A percentile compares a stretch with the other conserved stretches of the same genome.
phyloP scores from a whole-genome alignment of 148 eudicot species.

The Beta vulgaris region DNA sequence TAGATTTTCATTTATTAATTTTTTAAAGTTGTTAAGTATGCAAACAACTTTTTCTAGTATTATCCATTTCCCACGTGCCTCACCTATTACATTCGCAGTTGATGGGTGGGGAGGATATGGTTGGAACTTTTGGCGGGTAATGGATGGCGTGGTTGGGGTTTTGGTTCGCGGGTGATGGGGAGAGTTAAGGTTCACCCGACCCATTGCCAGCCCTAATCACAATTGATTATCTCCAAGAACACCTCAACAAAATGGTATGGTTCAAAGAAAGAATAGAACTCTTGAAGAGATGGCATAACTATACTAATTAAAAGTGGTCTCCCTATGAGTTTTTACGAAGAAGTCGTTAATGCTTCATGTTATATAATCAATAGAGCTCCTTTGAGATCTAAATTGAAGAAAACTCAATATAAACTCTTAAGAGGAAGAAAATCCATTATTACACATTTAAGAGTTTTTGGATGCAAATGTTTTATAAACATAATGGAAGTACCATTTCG shows the following conservation, averaged over 20 bases:
- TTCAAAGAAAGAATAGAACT: background rate
- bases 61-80: no score
- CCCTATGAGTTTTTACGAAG: background rate
- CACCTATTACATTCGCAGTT: no score
- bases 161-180: no score
- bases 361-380: background rate
- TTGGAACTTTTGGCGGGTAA: no score
- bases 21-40: no score
- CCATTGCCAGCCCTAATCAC: no score
- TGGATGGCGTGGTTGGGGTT: no score
- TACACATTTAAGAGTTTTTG: background rate
- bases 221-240: background rate
- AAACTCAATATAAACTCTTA: background rate
- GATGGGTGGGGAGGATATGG: no score
- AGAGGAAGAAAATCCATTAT: background rate
- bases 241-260: background rate
- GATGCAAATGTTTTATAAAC: background rate
- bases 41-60: no score
- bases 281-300: background rate
- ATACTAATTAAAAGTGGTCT: background rate
- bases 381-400: background rate
- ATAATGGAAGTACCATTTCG: background rate
- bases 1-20: no score
- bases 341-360: background rate
- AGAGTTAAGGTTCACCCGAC: no score